Conservation (phyloP, 169 alveolate species). For the Plasmodium vinckei region DNA sequence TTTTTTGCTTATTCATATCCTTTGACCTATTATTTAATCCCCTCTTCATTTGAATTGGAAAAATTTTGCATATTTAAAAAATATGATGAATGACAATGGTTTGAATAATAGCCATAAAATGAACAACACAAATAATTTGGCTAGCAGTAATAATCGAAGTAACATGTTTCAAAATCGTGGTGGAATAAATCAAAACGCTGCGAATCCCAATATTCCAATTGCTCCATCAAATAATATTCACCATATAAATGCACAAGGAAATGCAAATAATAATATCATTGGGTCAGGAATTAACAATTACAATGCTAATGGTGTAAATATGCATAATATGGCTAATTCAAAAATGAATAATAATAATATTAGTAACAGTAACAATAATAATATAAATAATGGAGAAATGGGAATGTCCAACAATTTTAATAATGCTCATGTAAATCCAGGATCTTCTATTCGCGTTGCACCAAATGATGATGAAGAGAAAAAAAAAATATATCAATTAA, state of each 20-base stretch:
- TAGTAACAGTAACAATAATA: neutral
- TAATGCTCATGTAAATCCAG: neutral
- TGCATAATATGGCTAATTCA: neutral
- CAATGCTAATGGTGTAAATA: neutral
- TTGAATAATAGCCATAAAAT: conserved; percentile 34
- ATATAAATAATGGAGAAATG: neutral
- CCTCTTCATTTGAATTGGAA: too few relatives aligned
- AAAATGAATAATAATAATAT: neutral
- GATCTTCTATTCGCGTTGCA: neutral
- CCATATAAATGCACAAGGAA: neutral
- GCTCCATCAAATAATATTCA: neutral
- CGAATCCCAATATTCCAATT: neutral
- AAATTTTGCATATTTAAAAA: neutral
- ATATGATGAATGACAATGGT: conserved; percentile 51
- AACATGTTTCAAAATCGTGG: neutral
- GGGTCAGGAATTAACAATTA: neutral
- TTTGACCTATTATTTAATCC: neutral
- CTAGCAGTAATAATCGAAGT: neutral
- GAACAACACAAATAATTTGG: conserved; percentile 2
- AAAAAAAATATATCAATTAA: conserved; percentile 88
- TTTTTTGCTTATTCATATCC: neutral
- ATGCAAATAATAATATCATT: neutral
- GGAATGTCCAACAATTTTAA: neutral
- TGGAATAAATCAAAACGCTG: neutral
- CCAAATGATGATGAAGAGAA: conserved; percentile 77